phyloP scores from a whole-genome alignment of 148 eudicot species.

The Persicaria tinctoria region DNA sequence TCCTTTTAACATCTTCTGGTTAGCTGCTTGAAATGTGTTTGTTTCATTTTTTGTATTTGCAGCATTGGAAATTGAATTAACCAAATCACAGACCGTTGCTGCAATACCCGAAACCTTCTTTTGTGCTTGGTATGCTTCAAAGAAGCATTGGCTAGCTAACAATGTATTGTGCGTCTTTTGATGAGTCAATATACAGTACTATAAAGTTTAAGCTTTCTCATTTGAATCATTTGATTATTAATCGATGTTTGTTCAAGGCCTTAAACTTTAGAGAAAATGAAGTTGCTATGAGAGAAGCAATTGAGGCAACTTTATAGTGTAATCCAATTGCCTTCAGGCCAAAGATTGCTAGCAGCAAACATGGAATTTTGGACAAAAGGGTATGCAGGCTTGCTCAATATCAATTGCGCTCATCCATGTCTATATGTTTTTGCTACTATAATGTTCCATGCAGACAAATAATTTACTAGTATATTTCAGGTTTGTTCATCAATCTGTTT shows the following conservation, averaged over 20 bases:
- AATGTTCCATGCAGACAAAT: neutral
- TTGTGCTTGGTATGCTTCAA: conserved; percentile 90
- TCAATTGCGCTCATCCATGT: neutral
- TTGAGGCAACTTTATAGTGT: conserved; percentile 91
- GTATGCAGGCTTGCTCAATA: conserved; percentile 29
- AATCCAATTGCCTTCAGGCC: conserved; percentile 99
- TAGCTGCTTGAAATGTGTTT: conserved; percentile 3
- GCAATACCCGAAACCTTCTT: conserved; percentile 87
- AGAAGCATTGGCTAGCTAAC: conserved; percentile 99
- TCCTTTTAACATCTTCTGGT: neutral
- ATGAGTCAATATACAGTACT: too few relatives aligned
- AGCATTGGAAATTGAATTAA: conserved; percentile 94
- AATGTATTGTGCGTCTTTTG: conserved; percentile 79
- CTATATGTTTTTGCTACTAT: neutral
- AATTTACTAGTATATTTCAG: neutral
- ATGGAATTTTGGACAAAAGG: conserved; percentile 54
- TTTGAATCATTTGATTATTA: too few relatives aligned
- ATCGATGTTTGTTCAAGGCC: too few relatives aligned
- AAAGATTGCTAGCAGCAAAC: conserved; percentile 96
- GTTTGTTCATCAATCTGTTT: neutral
- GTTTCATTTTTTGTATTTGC: neutral
- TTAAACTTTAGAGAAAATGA: conserved; percentile 45
- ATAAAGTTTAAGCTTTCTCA: too few relatives aligned
- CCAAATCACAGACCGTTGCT: conserved; percentile 82
- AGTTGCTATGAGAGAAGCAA: conserved; percentile 86